phyloP scores from a whole-genome alignment of 768 basidiomycete genomes.

The Boletus sp. region DNA sequence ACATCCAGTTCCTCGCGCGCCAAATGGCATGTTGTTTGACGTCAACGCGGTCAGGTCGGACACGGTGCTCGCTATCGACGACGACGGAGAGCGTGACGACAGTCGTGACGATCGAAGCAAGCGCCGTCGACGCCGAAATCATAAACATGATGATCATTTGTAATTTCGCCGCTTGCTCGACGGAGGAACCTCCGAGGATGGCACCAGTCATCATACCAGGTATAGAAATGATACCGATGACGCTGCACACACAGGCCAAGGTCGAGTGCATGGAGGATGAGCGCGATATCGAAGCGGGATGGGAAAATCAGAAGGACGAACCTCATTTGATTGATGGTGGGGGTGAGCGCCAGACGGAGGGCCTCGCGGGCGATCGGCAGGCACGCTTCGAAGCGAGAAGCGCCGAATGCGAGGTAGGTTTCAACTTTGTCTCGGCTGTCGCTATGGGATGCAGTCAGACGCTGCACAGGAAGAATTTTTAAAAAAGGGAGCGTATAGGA shows the following conservation, averaged over 20 bases:
- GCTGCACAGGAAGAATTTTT: background rate
- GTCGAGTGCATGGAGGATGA: background rate
- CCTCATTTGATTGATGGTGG: slow-evolving; percentile 87
- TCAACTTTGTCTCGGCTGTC: slow-evolving; percentile 87
- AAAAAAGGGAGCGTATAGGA: background rate
- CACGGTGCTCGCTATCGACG: slow-evolving; percentile 64
- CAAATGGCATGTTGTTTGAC: slow-evolving; percentile 29
- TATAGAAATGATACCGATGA: slow-evolving; percentile 74
- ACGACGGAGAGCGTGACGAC: slow-evolving; percentile 56
- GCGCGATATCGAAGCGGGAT: background rate
- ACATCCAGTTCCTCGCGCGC: slow-evolving; percentile 33
- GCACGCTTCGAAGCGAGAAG: slow-evolving; percentile 79
- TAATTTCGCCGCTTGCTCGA: slow-evolving; percentile 79
- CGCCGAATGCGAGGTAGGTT: slow-evolving; percentile 82
- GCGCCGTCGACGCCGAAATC: slow-evolving; percentile 74
- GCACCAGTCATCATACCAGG: slow-evolving; percentile 94
- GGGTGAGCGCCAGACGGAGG: slow-evolving; percentile 74
- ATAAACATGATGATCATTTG: slow-evolving; percentile 97
- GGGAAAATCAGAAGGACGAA: slow-evolving; percentile 20
- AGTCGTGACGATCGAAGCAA: slow-evolving; percentile 65
- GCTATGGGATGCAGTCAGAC: slow-evolving; percentile 32
- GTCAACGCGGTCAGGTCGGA: slow-evolving; percentile 63
- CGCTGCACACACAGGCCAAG: slow-evolving; percentile 38
- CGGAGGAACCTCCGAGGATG: slow-evolving; percentile 79
- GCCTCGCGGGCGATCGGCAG: slow-evolving; percentile 75